A percentile compares a stretch with the other conserved stretches of the same genome.
Evolutionary conservation across 306 rosid species (phyloP).

Genomic region (Purshia tridentata): DNA sequence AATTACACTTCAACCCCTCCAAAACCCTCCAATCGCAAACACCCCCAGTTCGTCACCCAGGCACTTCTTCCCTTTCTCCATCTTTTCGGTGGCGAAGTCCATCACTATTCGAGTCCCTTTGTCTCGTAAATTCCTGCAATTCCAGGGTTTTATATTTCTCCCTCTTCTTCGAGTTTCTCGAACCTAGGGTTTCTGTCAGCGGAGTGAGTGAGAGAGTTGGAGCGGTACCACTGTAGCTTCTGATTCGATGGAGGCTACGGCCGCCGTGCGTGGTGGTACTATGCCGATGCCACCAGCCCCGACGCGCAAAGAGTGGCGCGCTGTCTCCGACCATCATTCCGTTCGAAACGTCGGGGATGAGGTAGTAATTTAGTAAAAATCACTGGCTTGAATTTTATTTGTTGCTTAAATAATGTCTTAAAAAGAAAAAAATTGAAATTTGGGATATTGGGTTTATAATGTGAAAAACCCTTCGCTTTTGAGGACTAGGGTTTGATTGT

Average conservation of each 20-base stretch:
- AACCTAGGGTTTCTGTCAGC: conserved; percentile 51
- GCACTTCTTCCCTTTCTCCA: conserved; percentile 5
- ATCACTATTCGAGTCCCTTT: neutral
- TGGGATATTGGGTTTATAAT: conserved; percentile 4
- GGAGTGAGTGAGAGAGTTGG: conserved; percentile 35
- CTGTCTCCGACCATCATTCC: conserved; percentile 78
- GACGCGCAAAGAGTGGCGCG: conserved; percentile 85
- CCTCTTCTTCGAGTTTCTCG: neutral
- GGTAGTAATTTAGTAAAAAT: conserved; percentile 48
- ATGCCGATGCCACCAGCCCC: conserved; percentile 51
- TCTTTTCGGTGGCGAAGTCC: conserved; percentile 10
- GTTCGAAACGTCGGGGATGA: conserved; percentile 60
- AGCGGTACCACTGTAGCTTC: conserved; percentile 21
- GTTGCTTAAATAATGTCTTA: conserved; percentile 5
- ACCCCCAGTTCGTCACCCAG: conserved; percentile 19
- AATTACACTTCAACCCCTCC: conserved; percentile 39
- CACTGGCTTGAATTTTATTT: conserved; percentile 34
- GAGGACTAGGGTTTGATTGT: conserved; percentile 31
- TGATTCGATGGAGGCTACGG: conserved; percentile 78
- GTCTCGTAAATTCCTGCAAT: conserved; percentile 3
- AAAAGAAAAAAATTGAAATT: neutral
- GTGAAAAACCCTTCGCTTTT: neutral
- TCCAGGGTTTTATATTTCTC: conserved; percentile 36
- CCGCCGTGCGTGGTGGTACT: conserved; percentile 61
- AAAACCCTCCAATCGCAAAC: conserved; percentile 34